Conservation (phyloP, 1,139 yeast genomes). For the Debaryomycetaceae sp. region DNA sequence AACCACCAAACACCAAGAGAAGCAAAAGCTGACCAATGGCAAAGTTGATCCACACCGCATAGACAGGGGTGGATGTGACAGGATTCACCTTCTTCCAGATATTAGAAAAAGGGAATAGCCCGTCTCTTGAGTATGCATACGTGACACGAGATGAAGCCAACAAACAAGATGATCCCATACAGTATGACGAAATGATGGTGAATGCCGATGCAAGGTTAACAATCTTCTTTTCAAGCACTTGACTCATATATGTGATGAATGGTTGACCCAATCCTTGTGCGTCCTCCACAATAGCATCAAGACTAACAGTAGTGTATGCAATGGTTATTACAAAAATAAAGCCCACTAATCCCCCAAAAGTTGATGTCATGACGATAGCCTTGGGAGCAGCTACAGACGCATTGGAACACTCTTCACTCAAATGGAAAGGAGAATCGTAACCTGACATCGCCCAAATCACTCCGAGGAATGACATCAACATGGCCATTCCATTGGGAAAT, state of each 20-base stretch:
- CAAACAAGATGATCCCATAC: slow-evolving; percentile 71
- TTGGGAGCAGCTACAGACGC: slow-evolving; percentile 64
- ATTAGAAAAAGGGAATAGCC: slow-evolving; percentile 60
- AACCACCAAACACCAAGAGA: slow-evolving; percentile 63
- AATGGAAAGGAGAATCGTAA: slow-evolving; percentile 70
- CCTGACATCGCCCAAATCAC: slow-evolving; percentile 79
- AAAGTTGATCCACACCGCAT: slow-evolving; percentile 67
- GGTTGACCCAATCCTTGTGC: slow-evolving; percentile 62
- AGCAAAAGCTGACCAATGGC: slow-evolving; percentile 54
- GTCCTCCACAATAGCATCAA: slow-evolving; percentile 48
- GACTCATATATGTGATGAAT: slow-evolving; percentile 55
- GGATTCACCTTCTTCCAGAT: slow-evolving; percentile 52
- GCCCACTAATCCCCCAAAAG: slow-evolving; percentile 59
- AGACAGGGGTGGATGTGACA: slow-evolving; percentile 61
- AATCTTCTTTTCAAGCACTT: slow-evolving; percentile 42
- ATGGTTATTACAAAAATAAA: slow-evolving; percentile 62
- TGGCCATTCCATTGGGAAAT: slow-evolving; percentile 63
- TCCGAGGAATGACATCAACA: slow-evolving; percentile 60
- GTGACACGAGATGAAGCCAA: slow-evolving; percentile 69
- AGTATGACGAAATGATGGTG: slow-evolving; percentile 56
- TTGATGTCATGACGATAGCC: slow-evolving; percentile 64
- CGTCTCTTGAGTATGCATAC: slow-evolving; percentile 68
- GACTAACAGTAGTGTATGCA: slow-evolving; percentile 59
- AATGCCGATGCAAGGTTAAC: slow-evolving; percentile 57
- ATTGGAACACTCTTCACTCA: slow-evolving; percentile 68